Evolutionary conservation across 225 moss, liverwort and hornwort genomes (phyloP).

Genomic region (Ulota crispa): DNA sequence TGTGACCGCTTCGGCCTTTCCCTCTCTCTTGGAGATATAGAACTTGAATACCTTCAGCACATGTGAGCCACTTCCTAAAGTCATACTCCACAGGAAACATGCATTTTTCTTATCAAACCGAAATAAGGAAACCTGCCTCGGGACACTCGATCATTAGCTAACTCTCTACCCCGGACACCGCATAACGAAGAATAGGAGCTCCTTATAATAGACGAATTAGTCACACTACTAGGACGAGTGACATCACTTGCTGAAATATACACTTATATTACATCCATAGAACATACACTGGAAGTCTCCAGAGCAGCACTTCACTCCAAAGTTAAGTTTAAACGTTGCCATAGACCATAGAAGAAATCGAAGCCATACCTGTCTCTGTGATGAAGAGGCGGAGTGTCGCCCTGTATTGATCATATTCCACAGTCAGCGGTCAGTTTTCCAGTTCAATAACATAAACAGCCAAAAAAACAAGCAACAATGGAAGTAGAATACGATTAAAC

Average conservation of each 20-base stretch:
- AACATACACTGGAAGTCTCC: neutral
- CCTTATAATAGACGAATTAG: no score
- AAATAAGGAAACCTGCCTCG: neutral
- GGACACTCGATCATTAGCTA: neutral
- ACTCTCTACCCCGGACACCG: no score
- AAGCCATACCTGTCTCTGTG: constrained; percentile 45
- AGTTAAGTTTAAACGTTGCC: neutral
- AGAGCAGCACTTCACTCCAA: neutral
- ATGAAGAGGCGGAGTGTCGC: constrained; percentile 55
- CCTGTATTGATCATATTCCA: constrained; percentile 29
- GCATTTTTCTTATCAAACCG: neutral
- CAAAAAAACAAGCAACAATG: neutral
- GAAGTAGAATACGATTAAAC: neutral
- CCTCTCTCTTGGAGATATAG: constrained; percentile 74
- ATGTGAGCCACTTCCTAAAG: neutral
- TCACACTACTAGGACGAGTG: neutral
- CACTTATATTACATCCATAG: neutral
- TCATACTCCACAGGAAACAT: neutral
- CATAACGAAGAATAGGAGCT: no score
- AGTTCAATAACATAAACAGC: neutral
- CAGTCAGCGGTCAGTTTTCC: neutral
- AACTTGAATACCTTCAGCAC: constrained; percentile 73
- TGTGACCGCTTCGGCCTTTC: constrained; percentile 55
- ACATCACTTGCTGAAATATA: neutral
- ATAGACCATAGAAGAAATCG: neutral